Evolutionary conservation across 768 basidiomycete genomes (phyloP), one percentile per base, ranked within the genome.

Genomic region (Vararia minispora): DNA sequence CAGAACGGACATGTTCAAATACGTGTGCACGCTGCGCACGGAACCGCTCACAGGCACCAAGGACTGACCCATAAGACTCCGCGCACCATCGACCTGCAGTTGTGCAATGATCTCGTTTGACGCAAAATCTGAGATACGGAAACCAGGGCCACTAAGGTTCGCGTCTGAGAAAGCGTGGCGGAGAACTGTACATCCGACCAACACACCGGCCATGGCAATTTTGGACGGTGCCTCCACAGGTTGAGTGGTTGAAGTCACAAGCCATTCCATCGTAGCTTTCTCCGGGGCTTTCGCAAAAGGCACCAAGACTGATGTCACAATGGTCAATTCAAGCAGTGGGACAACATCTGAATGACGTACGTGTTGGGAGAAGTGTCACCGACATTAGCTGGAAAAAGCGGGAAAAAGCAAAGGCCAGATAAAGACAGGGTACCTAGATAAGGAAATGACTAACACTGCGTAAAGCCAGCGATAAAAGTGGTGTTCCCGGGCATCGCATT

Each of bases 361-460:
- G 79, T 84, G 53, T 88, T 86, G 10, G 83, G 83, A 44, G 69
- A 81, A 21, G 79, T 81, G 51, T 84, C 81, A 3, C 84, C 81
- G 29, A 86, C 81, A 44, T 84, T 84, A n/a, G 81, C 79, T 83
- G 48, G 10, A 28, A 27, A 21, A 16, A 20, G 18, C 8, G 14
- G 13, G 24, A 46, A 18, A 44, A 25, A 30, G 22, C n/a, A 37
- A 14, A 33, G 25, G 36, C 39, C 35, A 47, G n/a, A n/a, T 36
- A 23, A 37, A 36, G 47, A 22, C 25, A 38, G 35, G 26, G 27
- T n/a, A 32, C 27, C 4, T 13, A 9, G 33, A 33, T 28, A 37
- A 25, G n/a, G 26, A 37, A 41, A 28, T 13, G 25, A 54, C 69
- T 45, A 56, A 80, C 81, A 69, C 62, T 86, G 84, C 8, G 74